phyloP scores from a whole-genome alignment of 2,329 filamentous ascomycete species.

The Colletotrichum sp. region DNA sequence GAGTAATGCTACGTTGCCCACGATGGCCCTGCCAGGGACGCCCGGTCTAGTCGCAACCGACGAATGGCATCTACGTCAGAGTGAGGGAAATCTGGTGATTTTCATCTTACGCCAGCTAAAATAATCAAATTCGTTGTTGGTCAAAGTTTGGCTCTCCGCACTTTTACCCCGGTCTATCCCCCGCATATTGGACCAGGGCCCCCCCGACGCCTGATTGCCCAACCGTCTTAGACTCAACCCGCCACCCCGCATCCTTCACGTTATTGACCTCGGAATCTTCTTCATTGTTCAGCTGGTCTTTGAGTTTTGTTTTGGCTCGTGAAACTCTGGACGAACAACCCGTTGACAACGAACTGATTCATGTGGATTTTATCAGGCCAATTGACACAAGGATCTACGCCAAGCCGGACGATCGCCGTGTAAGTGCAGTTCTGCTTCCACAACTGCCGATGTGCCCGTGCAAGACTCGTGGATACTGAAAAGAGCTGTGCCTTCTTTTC shows the following conservation, averaged over 20 bases:
- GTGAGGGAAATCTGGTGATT: background rate
- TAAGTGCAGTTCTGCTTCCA: background rate
- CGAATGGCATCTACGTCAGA: background rate
- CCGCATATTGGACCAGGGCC: slow-evolving; percentile 13
- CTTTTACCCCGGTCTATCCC: slow-evolving; percentile 1
- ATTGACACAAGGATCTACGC: background rate
- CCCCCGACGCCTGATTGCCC: background rate
- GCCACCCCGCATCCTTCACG: background rate
- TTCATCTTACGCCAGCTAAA: background rate
- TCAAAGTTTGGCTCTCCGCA: background rate
- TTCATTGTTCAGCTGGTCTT: background rate
- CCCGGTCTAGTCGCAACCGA: background rate
- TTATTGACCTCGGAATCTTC: slow-evolving; percentile 1
- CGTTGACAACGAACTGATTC: background rate
- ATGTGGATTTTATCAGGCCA: background rate
- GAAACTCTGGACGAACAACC: slow-evolving; percentile 8
- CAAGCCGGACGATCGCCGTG: background rate
- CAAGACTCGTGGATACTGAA: background rate
- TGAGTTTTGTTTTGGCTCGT: background rate
- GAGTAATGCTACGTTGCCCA: background rate
- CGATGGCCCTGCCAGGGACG: background rate
- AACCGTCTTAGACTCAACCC: background rate
- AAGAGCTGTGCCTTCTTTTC: background rate
- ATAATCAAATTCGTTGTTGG: background rate
- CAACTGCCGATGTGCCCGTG: background rate